phyloP scores from a whole-genome alignment of 768 basidiomycete genomes.

The Amanita phalloides region DNA sequence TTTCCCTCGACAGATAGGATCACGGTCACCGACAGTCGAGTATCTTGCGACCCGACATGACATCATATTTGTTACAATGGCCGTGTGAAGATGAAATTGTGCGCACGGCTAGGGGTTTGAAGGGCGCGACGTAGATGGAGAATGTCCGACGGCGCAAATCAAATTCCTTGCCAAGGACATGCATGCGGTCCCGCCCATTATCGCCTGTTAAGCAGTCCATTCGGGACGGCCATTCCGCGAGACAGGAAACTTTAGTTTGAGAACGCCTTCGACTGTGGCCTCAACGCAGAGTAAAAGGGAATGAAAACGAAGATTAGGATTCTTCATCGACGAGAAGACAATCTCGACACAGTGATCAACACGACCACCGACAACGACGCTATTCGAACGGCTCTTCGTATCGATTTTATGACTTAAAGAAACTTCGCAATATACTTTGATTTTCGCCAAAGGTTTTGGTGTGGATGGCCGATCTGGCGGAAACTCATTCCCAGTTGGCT shows the following conservation, averaged over 20 bases:
- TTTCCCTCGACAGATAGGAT: slow-evolving; percentile 82
- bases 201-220: too few species aligned
- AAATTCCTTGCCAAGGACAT: too few species aligned
- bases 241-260: too few species aligned
- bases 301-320: slow-evolving; percentile 7
- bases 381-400: neutral
- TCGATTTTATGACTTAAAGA: slow-evolving; percentile 10
- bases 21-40: slow-evolving; percentile 93
- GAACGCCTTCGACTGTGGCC: slow-evolving; percentile 8
- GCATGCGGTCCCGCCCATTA: too few species aligned
- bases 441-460: slow-evolving; percentile 9
- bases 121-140: too few species aligned
- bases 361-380: neutral
- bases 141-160: too few species aligned
- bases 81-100: too few species aligned
- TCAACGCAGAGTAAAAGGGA: slow-evolving; percentile 10
- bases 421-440: slow-evolving; percentile 11
- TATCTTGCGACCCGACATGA: slow-evolving; percentile 73
- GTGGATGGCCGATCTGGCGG: neutral
- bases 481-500: neutral
- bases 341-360: neutral
- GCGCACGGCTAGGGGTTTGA: too few species aligned
- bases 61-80: slow-evolving; percentile 71
- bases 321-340: neutral
- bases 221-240: too few species aligned